Evolutionary conservation across 805 yeast genomes (phyloP).

Genomic region (Lachancea waltii): DNA sequence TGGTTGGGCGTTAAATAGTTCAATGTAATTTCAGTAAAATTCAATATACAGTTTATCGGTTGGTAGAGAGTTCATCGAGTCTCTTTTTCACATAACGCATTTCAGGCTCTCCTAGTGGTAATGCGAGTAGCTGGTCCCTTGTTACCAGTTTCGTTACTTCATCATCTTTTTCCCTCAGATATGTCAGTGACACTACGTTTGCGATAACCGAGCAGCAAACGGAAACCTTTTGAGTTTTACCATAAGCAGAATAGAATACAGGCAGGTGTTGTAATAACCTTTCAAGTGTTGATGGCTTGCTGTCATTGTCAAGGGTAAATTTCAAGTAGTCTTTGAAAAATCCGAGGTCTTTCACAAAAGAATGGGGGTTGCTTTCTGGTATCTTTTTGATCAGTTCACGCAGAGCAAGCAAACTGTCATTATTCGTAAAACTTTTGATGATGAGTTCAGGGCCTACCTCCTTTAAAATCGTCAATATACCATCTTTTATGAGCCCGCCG

Average conservation of each 20-base stretch:
- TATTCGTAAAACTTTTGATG: slow-evolving; percentile 37
- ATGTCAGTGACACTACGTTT: slow-evolving; percentile 34
- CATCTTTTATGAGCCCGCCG: slow-evolving; percentile 56
- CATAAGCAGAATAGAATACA: slow-evolving; percentile 33
- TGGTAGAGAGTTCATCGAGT: not conserved
- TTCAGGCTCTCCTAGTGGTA: slow-evolving; percentile 28
- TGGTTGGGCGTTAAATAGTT: too few species aligned
- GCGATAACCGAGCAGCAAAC: slow-evolving; percentile 52
- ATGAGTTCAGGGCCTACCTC: slow-evolving; percentile 71
- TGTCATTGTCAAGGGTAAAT: slow-evolving; percentile 22
- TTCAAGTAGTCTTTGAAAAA: slow-evolving; percentile 47
- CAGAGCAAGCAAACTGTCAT: slow-evolving; percentile 27
- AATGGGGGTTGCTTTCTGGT: slow-evolving; percentile 39
- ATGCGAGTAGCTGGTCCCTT: slow-evolving; percentile 12
- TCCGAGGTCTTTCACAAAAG: slow-evolving; percentile 54
- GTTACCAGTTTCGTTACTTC: slow-evolving; percentile 9
- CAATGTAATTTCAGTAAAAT: not conserved
- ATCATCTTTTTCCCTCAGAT: slow-evolving; percentile 14
- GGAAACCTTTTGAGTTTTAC: slow-evolving; percentile 28
- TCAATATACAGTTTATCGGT: not conserved
- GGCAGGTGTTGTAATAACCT: slow-evolving; percentile 43
- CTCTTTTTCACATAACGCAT: slow-evolving; percentile 24
- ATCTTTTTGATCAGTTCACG: slow-evolving; percentile 36
- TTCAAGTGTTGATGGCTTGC: slow-evolving; percentile 28
- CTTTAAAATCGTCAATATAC: slow-evolving; percentile 50